Base-by-base conservation (phyloP, 306 rosid genomes). In the Begonia fuchsioides region DNA sequence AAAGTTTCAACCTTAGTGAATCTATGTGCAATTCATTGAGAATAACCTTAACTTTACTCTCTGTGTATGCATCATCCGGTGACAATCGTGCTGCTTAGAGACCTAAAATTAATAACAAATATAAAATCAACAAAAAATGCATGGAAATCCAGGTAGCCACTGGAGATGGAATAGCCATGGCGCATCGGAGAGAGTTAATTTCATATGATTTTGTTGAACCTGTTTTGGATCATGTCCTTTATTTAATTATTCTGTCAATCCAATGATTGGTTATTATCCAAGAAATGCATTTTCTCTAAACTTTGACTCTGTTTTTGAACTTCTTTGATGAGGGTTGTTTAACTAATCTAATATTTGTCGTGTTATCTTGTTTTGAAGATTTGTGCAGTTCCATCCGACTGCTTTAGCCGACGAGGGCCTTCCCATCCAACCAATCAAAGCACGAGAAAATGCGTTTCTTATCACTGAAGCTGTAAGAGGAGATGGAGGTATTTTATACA, bases 371-470 rank as follows among this genome's bases (percentile, higher is more conserved):
- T 14, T 3, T 47, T 48, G 46, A 79, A 90, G 97, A 74, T 90
- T 84, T 72, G 95, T 90, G 51, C 95, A 81, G 71, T 90, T 84
- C 73, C 97, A 90, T 55, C 97, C 97, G 5, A 90, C 95, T 6
- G 93, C 97, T 39, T 79, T 90, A 57, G 92, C 95, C 17, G 95
- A 90, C 50, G 90, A 84, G 68, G 95, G 93, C 47, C 95, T 90
- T 67, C 95, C 87, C 13, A 32, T 69, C 43, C 68, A 72, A 71
- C 77, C 78, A 53, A 45, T 56, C 26, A 19, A 19, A 1, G 26
- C 26, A 9, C 53, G 92, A 61, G 95, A 79, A 38, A 84, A 84
- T 58, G 84, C 87, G 19, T 81, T 84, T 75, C 85, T 90, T 67
- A 81, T 90, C 44, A 70, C 87, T 5, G 97, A 90, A 75, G 94